Conservation (phyloP, 495 filamentous ascomycete genomes). For the Evansstolkia leycettana region DNA sequence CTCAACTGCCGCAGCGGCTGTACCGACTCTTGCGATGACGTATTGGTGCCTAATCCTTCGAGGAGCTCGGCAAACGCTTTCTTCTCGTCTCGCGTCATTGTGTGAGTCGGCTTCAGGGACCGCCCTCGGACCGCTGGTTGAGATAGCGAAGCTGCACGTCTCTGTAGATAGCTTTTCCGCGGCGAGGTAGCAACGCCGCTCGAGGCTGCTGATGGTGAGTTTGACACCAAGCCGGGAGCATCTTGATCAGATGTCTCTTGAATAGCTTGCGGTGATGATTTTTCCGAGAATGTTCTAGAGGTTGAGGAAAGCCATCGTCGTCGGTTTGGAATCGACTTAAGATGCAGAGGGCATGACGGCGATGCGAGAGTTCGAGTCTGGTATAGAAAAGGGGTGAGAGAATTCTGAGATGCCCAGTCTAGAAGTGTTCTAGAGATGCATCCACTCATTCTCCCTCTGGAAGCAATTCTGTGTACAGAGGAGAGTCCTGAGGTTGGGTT, state of each 20-base stretch:
- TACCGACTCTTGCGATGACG: background rate
- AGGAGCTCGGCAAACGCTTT: slow-evolving; percentile 15
- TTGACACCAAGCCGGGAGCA: background rate
- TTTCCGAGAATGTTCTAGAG: background rate
- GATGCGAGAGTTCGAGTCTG: slow-evolving; percentile 49
- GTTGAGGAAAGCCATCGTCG: too few relatives aligned
- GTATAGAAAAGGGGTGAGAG: slow-evolving; percentile 52
- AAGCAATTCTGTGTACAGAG: too few relatives aligned
- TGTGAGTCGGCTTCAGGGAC: background rate
- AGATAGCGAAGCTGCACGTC: slow-evolving; percentile 10
- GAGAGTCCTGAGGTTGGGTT: too few relatives aligned
- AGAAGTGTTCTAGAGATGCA: slow-evolving; percentile 12
- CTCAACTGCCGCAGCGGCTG: background rate
- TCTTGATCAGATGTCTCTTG: too few relatives aligned
- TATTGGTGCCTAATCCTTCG: slow-evolving; percentile 9
- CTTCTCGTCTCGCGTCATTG: slow-evolving; percentile 18
- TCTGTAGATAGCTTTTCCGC: slow-evolving; percentile 14
- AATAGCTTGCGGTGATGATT: too few relatives aligned
- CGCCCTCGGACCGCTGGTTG: background rate
- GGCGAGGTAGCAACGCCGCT: background rate
- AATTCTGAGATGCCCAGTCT: slow-evolving; percentile 11
- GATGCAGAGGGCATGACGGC: slow-evolving; percentile 5
- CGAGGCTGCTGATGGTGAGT: background rate
- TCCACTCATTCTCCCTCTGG: slow-evolving; percentile 8
- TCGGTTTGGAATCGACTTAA: slow-evolving; percentile 1